These are phyloP conservation scores for Claviceps purpurea DNA, from an alignment of 2,329 filamentous ascomycete genomes.

Conservation along the genomic window DNA sequence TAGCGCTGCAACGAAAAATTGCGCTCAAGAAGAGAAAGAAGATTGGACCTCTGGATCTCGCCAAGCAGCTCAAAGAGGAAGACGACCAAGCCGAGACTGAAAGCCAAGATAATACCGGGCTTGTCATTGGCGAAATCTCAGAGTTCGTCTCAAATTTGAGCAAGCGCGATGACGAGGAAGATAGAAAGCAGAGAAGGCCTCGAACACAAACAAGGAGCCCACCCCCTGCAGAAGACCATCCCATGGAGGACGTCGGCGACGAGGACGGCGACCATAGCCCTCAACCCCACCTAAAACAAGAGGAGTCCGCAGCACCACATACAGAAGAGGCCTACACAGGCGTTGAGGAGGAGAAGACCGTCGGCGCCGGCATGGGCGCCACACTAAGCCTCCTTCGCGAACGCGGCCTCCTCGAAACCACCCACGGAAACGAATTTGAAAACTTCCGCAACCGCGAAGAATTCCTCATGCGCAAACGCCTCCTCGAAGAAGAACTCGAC, in stretches of 20 bases:
- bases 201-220: conserved; percentile 12
- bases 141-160: conserved; percentile 85
- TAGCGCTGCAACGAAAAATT: conserved; percentile 69
- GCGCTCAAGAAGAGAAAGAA: conserved; percentile 89
- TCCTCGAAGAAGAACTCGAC: conserved; percentile 64
- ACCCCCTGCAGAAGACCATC: conserved; percentile 13
- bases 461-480: conserved; percentile 66
- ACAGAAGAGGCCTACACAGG: conserved; percentile 3
- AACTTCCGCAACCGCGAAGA: conserved; percentile 57
- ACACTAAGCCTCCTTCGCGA: conserved; percentile 73
- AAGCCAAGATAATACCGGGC: conserved; percentile 33
- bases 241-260: conserved; percentile 17
- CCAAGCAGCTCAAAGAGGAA: conserved; percentile 56
- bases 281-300: conserved; percentile 11
- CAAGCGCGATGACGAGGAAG: conserved; percentile 45
- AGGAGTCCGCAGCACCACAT: conserved; percentile 3
- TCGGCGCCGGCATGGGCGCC: conserved; percentile 65
- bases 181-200: conserved; percentile 35
- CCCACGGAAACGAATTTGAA: conserved; percentile 50
- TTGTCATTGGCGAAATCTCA: conserved; percentile 91
- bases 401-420: conserved; percentile 62
- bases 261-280: conserved; percentile 13
- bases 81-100: conserved; percentile 30
- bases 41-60: conserved; percentile 73
- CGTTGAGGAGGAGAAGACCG: conserved; percentile 20